A percentile compares a stretch with the other conserved stretches of the same genome.
phyloP scores from a whole-genome alignment of 331 rosid genomes.

The Stylosanthes scabra region DNA sequence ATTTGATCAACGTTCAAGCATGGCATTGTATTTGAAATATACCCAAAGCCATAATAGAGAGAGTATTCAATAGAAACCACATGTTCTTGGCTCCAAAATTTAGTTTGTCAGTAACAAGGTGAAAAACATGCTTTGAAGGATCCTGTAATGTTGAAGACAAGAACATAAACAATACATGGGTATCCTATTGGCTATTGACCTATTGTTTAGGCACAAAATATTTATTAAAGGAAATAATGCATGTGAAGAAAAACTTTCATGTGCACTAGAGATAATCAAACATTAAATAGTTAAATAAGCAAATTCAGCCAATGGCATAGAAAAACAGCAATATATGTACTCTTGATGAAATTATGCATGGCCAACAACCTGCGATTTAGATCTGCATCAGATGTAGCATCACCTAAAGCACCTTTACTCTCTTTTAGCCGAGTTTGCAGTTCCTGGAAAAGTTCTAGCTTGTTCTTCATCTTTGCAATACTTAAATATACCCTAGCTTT shows the following conservation, averaged over 20 bases:
- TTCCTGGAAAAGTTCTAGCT: constrained; percentile 58
- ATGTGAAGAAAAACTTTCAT: not conserved
- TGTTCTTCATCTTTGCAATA: constrained; percentile 76
- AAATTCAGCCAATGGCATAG: constrained; percentile 17
- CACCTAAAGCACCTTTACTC: constrained; percentile 81
- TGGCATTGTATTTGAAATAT: constrained; percentile 33
- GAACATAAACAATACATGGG: too few relatives aligned
- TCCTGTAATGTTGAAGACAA: too few relatives aligned
- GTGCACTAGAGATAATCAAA: constrained; percentile 66
- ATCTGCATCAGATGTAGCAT: constrained; percentile 72
- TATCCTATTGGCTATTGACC: too few relatives aligned
- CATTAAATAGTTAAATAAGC: constrained; percentile 34
- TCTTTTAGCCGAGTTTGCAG: constrained; percentile 67
- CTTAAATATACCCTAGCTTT: constrained; percentile 93
- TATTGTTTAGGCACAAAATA: too few relatives aligned
- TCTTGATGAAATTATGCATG: constrained; percentile 16
- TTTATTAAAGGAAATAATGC: too few relatives aligned
- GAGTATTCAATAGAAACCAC: too few relatives aligned
- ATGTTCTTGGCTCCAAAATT: too few relatives aligned
- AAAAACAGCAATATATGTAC: constrained; percentile 16
- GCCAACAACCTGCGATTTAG: constrained; percentile 68
- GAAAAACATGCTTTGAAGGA: too few relatives aligned
- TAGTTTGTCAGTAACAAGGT: too few relatives aligned
- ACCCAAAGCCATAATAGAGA: constrained; percentile 35
- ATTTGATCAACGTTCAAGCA: constrained; percentile 38